phyloP scores from a whole-genome alignment of 2,329 filamentous ascomycete species.

The Trichothecium sympodiale region DNA sequence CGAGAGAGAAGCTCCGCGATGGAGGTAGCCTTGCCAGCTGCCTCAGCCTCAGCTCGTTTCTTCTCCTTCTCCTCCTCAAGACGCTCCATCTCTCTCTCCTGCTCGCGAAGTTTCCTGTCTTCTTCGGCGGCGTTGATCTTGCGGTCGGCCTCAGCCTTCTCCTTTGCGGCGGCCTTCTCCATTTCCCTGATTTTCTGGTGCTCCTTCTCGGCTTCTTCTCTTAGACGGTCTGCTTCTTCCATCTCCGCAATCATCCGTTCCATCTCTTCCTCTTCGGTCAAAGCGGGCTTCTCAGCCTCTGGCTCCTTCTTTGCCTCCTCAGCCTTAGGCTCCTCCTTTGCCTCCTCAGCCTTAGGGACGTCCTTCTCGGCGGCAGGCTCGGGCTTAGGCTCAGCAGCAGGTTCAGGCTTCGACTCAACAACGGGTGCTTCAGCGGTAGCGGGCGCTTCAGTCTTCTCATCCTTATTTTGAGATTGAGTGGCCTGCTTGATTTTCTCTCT shows the following conservation, averaged over 20 bases:
- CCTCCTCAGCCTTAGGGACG: constrained; percentile 18
- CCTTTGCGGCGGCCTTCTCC: constrained; percentile 34
- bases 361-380: constrained; percentile 5
- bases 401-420: constrained; percentile 4
- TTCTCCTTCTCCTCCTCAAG: constrained; percentile 60
- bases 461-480: constrained; percentile 17
- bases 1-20: constrained; percentile 39
- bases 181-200: constrained; percentile 35
- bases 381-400: constrained; percentile 2
- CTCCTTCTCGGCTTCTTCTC: constrained; percentile 37
- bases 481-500: constrained; percentile 66
- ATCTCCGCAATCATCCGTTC: constrained; percentile 52
- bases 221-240: constrained; percentile 42
- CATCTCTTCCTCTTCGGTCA: constrained; percentile 38
- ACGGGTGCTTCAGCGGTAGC: constrained; percentile 13
- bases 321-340: constrained; percentile 19
- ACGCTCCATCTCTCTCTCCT: constrained; percentile 61
- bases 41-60: constrained; percentile 38
- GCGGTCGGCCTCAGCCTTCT: constrained; percentile 33
- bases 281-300: constrained; percentile 16
- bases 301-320: constrained; percentile 15
- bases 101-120: constrained; percentile 58
- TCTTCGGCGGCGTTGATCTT: constrained; percentile 40
- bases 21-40: constrained; percentile 33
- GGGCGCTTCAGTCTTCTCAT: constrained; percentile 14